phyloP scores from a whole-genome alignment of 108 stramenopile species.

The Epithemia pelagica region DNA sequence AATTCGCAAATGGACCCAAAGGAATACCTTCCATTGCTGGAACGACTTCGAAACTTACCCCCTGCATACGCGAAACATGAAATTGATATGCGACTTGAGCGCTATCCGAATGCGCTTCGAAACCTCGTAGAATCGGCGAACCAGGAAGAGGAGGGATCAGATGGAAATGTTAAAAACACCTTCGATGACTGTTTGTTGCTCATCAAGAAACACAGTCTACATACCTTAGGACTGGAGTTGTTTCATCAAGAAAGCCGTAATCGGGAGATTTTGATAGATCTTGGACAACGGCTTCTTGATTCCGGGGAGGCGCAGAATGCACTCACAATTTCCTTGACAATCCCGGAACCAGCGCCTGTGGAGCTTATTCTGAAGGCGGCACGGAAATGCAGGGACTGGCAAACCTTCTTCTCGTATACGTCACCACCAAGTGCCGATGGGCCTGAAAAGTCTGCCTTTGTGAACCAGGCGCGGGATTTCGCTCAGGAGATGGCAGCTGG shows the following conservation, averaged over 20 bases:
- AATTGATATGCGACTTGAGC: conserved; percentile 77
- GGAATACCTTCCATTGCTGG: conserved; percentile 79
- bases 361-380: conserved; percentile 70
- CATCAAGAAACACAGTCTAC: conserved; percentile 59
- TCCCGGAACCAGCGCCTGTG: conserved; percentile 37
- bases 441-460: not conserved
- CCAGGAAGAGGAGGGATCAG: conserved; percentile 14
- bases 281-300: conserved; percentile 53
- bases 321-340: conserved; percentile 50
- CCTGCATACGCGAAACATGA: conserved; percentile 47
- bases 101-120: conserved; percentile 62
- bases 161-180: conserved; percentile 18
- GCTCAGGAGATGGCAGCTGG: conserved; percentile 4
- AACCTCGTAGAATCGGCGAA: conserved; percentile 42
- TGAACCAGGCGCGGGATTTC: conserved; percentile 7
- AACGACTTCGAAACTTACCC: conserved; percentile 61
- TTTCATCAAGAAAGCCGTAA: conserved; percentile 27
- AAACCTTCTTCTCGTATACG: conserved; percentile 36
- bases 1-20: conserved; percentile 94
- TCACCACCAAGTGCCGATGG: conserved; percentile 5
- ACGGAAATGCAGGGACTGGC: conserved; percentile 62
- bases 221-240: conserved; percentile 49
- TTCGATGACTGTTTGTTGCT: conserved; percentile 56
- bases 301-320: conserved; percentile 46
- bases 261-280: conserved; percentile 42